Conservation (phyloP, 805 yeast species). For the Saccharomycopsis oosterbeekiorum region DNA sequence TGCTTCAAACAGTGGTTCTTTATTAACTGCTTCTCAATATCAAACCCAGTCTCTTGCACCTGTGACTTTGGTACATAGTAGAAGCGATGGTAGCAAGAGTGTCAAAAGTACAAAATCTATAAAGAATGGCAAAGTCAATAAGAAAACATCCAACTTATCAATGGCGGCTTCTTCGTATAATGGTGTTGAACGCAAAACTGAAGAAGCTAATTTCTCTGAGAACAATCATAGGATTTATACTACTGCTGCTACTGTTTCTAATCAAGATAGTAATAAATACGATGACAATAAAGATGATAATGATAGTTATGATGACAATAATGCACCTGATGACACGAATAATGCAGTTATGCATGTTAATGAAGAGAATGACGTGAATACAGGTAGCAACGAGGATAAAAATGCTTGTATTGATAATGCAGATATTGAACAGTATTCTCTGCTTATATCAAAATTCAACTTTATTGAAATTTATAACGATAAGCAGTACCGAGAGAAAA, state of each 20-base stretch:
- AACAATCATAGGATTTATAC: neutral
- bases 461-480: constrained; percentile 3
- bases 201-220: neutral
- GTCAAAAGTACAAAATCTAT: neutral
- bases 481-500: neutral
- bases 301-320: no score
- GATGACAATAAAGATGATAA: no score
- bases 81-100: neutral
- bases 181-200: neutral
- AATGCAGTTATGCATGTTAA: neutral
- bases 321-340: neutral
- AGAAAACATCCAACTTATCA: neutral
- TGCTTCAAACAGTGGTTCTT: neutral
- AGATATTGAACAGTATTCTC: neutral
- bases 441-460: neutral
- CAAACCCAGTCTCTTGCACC: neutral
- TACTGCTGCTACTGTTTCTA: no score
- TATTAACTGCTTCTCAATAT: neutral
- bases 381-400: neutral
- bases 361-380: neutral
- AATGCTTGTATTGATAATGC: neutral
- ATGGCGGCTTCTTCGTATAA: neutral
- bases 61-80: neutral
- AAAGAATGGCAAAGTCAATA: neutral
- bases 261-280: no score